Conservation (phyloP, 1,284 basidiomycete genomes). For the Cystobasidium slooffiae region DNA sequence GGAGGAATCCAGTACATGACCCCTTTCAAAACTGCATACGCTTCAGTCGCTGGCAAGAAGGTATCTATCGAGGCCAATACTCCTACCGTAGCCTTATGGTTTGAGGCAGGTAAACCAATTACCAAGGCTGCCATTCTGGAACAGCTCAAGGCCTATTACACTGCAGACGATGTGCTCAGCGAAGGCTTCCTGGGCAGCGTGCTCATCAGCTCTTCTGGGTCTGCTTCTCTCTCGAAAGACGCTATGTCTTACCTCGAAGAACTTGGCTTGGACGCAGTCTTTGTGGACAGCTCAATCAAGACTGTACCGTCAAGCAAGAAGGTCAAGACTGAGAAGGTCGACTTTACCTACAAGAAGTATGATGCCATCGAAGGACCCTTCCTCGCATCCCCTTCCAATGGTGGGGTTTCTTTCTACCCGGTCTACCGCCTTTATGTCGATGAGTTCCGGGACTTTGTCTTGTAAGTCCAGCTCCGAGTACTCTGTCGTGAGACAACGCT, state of each 20-base stretch:
- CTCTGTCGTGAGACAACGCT: neutral
- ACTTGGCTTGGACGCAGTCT: neutral
- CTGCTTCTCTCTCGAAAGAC: neutral
- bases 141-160: neutral
- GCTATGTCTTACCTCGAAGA: neutral
- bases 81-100: slow-evolving; percentile 7
- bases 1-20: neutral
- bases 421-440: slow-evolving; percentile 9
- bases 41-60: neutral
- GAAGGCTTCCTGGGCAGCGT: slow-evolving; percentile 1
- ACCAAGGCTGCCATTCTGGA: neutral
- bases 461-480: neutral
- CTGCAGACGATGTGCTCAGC: neutral
- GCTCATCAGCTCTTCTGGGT: neutral
- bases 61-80: neutral
- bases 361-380: slow-evolving; percentile 4
- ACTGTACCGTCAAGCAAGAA: slow-evolving; percentile 9
- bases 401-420: neutral
- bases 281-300: neutral
- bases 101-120: neutral
- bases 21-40: neutral
- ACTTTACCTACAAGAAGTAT: slow-evolving; percentile 3
- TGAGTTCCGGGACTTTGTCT: slow-evolving; percentile 11
- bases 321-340: neutral
- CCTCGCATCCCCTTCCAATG: neutral